Conservation (phyloP, 768 basidiomycete species). For the Naematelia aurantialba region DNA sequence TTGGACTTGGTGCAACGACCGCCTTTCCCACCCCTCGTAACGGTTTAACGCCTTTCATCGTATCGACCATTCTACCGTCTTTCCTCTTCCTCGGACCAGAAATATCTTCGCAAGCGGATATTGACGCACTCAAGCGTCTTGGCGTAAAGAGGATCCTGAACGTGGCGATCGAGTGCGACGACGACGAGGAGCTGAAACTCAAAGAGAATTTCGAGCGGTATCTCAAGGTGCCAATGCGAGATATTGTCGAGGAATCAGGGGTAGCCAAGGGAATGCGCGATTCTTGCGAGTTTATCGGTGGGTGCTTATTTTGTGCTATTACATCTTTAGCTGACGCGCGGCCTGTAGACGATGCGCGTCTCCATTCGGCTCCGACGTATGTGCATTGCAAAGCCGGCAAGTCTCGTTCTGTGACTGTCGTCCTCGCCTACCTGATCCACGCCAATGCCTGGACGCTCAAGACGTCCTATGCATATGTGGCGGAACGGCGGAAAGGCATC, state of each 20-base stretch:
- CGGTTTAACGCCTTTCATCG: conserved; percentile 57
- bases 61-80: conserved; percentile 84
- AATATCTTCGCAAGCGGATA: conserved; percentile 68
- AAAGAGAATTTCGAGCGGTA: conserved; percentile 75
- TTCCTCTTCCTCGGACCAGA: conserved; percentile 92
- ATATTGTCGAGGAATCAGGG: conserved; percentile 90
- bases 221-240: conserved; percentile 82
- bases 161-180: conserved; percentile 82
- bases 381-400: conserved; percentile 97
- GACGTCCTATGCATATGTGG: conserved; percentile 83
- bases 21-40: conserved; percentile 23
- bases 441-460: conserved; percentile 95
- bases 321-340: not conserved
- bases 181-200: conserved; percentile 66
- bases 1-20: not conserved
- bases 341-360: conserved; percentile 76
- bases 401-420: conserved; percentile 90
- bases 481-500: conserved; percentile 87
- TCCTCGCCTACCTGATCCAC: conserved; percentile 95
- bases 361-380: conserved; percentile 84
- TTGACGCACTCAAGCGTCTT: conserved; percentile 65
- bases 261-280: conserved; percentile 75
- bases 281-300: conserved; percentile 81
- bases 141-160: conserved; percentile 87
- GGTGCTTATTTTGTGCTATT: conserved; percentile 36